Conservation (phyloP, 148 eudicot species). For the Beta vulgaris region DNA sequence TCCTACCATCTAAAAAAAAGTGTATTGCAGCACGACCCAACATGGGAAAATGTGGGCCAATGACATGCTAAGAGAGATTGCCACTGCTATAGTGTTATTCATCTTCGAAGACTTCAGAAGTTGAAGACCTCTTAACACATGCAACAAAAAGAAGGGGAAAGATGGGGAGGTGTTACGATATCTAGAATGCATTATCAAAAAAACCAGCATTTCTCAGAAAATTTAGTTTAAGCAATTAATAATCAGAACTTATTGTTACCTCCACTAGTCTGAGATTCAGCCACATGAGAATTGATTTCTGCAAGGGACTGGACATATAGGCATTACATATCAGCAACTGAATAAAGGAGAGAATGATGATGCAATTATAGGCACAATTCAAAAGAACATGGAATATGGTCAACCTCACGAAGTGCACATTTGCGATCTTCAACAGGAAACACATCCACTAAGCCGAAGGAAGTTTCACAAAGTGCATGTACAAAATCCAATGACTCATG, state of each 20-base stretch:
- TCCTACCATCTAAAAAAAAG: neutral
- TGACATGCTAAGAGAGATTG: neutral
- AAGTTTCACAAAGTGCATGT: constrained; percentile 86
- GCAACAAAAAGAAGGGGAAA: neutral
- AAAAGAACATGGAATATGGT: constrained; percentile 12
- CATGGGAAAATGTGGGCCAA: neutral
- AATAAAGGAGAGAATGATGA: neutral
- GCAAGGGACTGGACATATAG: constrained; percentile 72
- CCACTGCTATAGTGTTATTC: neutral
- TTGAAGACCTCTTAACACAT: neutral
- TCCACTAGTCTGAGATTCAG: constrained; percentile 82
- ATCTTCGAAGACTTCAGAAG: neutral
- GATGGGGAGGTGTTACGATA: too few species aligned
- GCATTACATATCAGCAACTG: constrained; percentile 27
- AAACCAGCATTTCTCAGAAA: neutral
- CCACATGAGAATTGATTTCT: constrained; percentile 80
- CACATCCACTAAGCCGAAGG: constrained; percentile 91
- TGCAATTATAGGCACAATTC: neutral
- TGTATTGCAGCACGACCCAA: neutral
- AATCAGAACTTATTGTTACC: constrained; percentile 41
- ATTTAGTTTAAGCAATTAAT: neutral
- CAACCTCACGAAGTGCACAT: constrained; percentile 91
- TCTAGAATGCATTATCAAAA: neutral
- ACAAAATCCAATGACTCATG: constrained; percentile 96
- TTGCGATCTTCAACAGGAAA: constrained; percentile 96